Base-by-base conservation (phyloP, 192 early-diverging fungal species). In the Umbelopsis ramanniana region DNA sequence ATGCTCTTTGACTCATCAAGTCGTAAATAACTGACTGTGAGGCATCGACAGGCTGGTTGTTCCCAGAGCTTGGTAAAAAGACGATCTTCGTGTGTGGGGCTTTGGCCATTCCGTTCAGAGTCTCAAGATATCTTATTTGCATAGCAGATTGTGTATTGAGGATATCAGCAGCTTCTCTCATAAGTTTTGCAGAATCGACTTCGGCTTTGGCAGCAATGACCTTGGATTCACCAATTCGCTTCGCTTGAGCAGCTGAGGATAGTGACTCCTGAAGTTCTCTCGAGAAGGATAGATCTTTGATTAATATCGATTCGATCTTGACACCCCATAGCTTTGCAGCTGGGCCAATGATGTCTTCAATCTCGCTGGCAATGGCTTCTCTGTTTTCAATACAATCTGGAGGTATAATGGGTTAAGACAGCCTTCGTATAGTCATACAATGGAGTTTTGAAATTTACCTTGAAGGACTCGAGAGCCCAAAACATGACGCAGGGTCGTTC, bases 91-190 rank as follows among this genome's bases (percentile, higher is more conserved):
- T 91, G 45, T 91, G 89, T 6, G 88, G 84, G 10, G 83, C 77
- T 75, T 88, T 89, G 48, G 94, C 84, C 90, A 96, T 93, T 74
- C 79, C 76, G 12, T 83, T 80, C 83, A 97, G 81, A 19, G 95
- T 97, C 47, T 96, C 94, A 15, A 96, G 80, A 55, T 95, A 96
- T 33, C 95, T 87, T 66, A 96, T 96, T 48, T 72, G 71, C 85
- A 90, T 89, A 3, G 88, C 89, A 0, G 89, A 91, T 11, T 91
- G 91, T 7, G 91, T 91, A 79, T 93, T 95, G 43, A 97, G 77
- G 55, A 96, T 93, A 73, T 96, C 93, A 0, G 95, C 90, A 14
- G 94, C 95, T 75, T 96, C 91, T 35, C 94, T 85, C 93, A 96
- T 95, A 33, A 97, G 80, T 72, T 93, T 95, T 8, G 95, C 93